Conservation (phyloP, 148 eudicot genomes). For the Rhododendron kiyosumense region DNA sequence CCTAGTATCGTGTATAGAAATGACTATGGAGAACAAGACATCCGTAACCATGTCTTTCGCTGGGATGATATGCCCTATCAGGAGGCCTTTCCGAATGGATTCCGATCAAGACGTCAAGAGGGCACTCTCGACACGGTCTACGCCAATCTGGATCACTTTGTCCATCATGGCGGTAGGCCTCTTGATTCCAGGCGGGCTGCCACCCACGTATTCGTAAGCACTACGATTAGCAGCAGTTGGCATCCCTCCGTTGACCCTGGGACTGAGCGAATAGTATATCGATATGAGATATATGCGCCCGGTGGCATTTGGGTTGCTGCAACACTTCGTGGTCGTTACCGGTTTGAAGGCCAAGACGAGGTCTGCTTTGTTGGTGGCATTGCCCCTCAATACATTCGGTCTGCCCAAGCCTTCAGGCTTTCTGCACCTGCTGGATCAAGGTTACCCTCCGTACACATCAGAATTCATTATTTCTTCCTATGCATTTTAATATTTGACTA, state of each 20-base stretch:
- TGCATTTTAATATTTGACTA: no score
- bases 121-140: neutral
- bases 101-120: constrained; percentile 6
- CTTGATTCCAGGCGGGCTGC: no score
- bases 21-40: constrained; percentile 1
- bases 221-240: no score
- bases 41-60: constrained; percentile 8
- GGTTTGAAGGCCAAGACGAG: neutral
- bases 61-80: neutral
- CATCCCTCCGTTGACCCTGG: no score
- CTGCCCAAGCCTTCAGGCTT: neutral
- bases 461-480: no score
- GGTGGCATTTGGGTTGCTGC: neutral
- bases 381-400: neutral
- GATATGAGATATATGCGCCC: neutral
- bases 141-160: no score
- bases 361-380: neutral
- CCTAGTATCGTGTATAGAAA: constrained; percentile 4
- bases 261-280: neutral
- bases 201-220: no score
- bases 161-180: no score
- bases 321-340: neutral
- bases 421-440: neutral
- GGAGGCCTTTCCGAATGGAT: constrained; percentile 8
- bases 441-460: no score